These are phyloP conservation scores for Irpex lacteus DNA, from an alignment of 1,284 basidiomycete genomes.

Conservation along the genomic window DNA sequence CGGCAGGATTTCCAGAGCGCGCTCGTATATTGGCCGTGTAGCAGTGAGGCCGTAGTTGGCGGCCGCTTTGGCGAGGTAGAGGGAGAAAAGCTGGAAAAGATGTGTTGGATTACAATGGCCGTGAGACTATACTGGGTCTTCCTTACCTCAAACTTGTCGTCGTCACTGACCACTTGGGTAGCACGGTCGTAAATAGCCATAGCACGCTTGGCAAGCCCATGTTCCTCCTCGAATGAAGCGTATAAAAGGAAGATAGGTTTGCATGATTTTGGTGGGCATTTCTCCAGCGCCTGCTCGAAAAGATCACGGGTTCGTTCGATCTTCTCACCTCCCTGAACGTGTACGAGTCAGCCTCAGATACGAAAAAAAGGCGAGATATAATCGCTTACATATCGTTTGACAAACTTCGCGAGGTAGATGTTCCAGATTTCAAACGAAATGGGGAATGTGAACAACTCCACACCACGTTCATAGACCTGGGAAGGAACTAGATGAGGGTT, in stretches of 20 bases:
- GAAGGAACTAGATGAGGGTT: background rate
- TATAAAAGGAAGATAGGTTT: slow-evolving; percentile 97
- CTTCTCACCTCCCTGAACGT: slow-evolving; percentile 79
- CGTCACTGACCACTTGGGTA: slow-evolving; percentile 79
- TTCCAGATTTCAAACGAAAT: slow-evolving; percentile 99
- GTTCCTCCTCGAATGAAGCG: slow-evolving; percentile 91
- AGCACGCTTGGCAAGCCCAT: slow-evolving; percentile 92
- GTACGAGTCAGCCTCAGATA: background rate
- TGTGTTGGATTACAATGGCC: slow-evolving; percentile 5
- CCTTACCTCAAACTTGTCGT: slow-evolving; percentile 91
- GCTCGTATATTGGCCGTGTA: slow-evolving; percentile 95
- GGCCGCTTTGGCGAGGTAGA: slow-evolving; percentile 97
- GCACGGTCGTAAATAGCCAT: slow-evolving; percentile 97
- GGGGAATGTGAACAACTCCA: slow-evolving; percentile 97
- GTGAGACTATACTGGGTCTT: background rate
- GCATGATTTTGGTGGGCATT: slow-evolving; percentile 93
- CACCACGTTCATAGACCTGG: slow-evolving; percentile 93
- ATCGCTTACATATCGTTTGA: slow-evolving; percentile 86
- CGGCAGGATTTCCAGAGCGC: slow-evolving; percentile 91
- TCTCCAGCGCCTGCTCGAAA: slow-evolving; percentile 97
- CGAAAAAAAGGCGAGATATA: background rate
- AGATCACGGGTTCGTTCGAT: slow-evolving; percentile 94
- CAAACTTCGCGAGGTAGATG: slow-evolving; percentile 96
- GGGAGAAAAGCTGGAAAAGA: slow-evolving; percentile 84
- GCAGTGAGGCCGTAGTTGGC: slow-evolving; percentile 95